Evolutionary conservation across 352 stramenopile genomes (phyloP).

Genomic region (Aphanomyces euteiches): DNA sequence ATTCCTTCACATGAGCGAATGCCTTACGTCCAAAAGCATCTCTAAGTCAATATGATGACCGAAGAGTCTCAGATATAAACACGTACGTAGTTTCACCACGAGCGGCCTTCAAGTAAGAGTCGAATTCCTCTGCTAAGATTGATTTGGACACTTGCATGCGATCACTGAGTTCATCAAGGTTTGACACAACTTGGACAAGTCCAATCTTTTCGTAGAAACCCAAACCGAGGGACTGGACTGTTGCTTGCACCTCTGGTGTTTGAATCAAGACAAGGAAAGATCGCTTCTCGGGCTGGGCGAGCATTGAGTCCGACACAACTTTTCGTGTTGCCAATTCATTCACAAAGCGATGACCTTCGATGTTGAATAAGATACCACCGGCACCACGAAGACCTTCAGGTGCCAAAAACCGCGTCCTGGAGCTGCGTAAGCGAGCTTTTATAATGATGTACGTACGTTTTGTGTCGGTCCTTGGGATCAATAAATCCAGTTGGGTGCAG

Average conservation of each 20-base stretch:
- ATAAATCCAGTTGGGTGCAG: conserved; percentile 75
- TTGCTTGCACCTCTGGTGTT: conserved; percentile 47
- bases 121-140: conserved; percentile 47
- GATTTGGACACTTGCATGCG: conserved; percentile 46
- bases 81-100: conserved; percentile 30
- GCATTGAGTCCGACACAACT: conserved; percentile 61
- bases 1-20: conserved; percentile 59
- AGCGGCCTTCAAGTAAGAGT: conserved; percentile 49
- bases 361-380: conserved; percentile 84
- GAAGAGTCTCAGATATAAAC: not conserved
- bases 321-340: conserved; percentile 85
- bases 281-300: conserved; percentile 49
- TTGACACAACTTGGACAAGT: conserved; percentile 52
- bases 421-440: not conserved
- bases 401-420: conserved; percentile 61
- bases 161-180: conserved; percentile 48
- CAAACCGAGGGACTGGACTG: conserved; percentile 40
- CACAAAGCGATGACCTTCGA: conserved; percentile 78
- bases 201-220: conserved; percentile 83
- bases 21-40: conserved; percentile 76
- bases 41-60: not conserved
- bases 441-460: conserved; percentile 34
- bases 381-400: conserved; percentile 87
- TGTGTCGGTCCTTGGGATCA: conserved; percentile 70
- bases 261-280: conserved; percentile 68